Base-by-base conservation (phyloP, 306 rosid species). In the Echinosophora koreensis region DNA sequence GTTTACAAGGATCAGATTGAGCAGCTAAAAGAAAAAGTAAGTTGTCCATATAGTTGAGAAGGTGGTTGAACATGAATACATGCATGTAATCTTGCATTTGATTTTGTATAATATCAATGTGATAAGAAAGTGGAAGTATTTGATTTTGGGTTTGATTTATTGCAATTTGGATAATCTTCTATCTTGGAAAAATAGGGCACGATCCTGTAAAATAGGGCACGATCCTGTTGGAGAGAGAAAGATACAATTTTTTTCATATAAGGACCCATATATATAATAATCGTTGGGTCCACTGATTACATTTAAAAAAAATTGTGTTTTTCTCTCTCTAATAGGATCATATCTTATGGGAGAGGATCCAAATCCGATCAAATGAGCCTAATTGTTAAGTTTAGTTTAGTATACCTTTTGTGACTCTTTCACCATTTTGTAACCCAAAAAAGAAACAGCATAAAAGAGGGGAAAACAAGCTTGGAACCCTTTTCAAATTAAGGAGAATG, bases 11-110 rank as follows among this genome's bases (percentile, higher is more conserved):
- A 92, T 59, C 94, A 87, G 80, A 84, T 94, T 56, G 84, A 84
- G 46, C 81, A 82, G 42, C 84, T 94, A 15, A 84, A 68, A 75
- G 89, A 86, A 42, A 92, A 92, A 96, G 97, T 94, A 87, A 81
- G 82, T 3, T 65, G 54, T 59, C 56, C 34, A 62, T 6, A 28
- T 59, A 59, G 35, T 47, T 69, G 38, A 16, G n/a, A 37, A 69
- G 27, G 41, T 41, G 28, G 50, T 71, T 71, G 3, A 57, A 59
- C 42, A 37, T 64, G 15, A 72, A 41, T 67, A 3, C 11, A 34
- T 57, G 9, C 50, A 66, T 58, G 54, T 22, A n/a, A 63, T 28
- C 55, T 44, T 52, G 46, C 14, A 22, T 64, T 32, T 41, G 34
- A 44, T 34, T 80, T 32, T 18, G 50, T 11, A 9, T 11, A 9